These are phyloP conservation scores for Chlorella variabilis DNA, from an alignment of 163 green algal genomes.

Conservation along the genomic window DNA sequence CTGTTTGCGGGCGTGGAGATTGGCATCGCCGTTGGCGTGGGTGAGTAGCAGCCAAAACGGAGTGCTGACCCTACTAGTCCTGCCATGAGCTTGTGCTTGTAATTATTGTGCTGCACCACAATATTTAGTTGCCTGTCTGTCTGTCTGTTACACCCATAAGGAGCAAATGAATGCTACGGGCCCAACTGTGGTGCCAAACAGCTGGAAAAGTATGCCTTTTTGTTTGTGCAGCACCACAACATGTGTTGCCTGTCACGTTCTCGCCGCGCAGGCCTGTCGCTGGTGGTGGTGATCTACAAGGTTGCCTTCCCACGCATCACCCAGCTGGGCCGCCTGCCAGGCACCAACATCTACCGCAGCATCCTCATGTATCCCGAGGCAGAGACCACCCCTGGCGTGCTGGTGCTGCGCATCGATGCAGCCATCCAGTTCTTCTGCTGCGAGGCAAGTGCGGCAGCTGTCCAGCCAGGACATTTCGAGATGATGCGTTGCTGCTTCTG, in stretches of 20 bases:
- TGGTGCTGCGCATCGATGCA: slow-evolving; percentile 37
- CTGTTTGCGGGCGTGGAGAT: slow-evolving; percentile 75
- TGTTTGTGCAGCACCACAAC: too few species aligned
- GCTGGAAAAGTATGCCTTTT: too few species aligned
- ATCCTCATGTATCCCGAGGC: slow-evolving; percentile 11
- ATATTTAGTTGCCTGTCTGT: too few species aligned
- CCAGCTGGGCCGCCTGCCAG: slow-evolving; percentile 28
- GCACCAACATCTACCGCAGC: slow-evolving; percentile 20
- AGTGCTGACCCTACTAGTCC: too few species aligned
- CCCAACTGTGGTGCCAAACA: too few species aligned
- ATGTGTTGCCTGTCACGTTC: too few species aligned
- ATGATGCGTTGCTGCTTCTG: too few species aligned
- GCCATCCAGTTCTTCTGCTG: slow-evolving; percentile 33
- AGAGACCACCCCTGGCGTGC: not conserved
- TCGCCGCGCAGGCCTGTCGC: slow-evolving; percentile 31
- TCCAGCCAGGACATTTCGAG: too few species aligned
- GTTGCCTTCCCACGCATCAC: slow-evolving; percentile 65
- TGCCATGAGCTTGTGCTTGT: not conserved
- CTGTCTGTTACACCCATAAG: too few species aligned
- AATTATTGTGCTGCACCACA: not conserved
- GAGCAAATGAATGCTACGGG: too few species aligned
- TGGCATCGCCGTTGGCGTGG: slow-evolving; percentile 76
- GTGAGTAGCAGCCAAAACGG: not conserved
- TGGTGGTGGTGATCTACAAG: slow-evolving; percentile 64
- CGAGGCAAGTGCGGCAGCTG: too few species aligned